These are phyloP conservation scores for Sugiyamaella neomexicana DNA, from an alignment of 1,139 yeast genomes.

Conservation along the genomic window DNA sequence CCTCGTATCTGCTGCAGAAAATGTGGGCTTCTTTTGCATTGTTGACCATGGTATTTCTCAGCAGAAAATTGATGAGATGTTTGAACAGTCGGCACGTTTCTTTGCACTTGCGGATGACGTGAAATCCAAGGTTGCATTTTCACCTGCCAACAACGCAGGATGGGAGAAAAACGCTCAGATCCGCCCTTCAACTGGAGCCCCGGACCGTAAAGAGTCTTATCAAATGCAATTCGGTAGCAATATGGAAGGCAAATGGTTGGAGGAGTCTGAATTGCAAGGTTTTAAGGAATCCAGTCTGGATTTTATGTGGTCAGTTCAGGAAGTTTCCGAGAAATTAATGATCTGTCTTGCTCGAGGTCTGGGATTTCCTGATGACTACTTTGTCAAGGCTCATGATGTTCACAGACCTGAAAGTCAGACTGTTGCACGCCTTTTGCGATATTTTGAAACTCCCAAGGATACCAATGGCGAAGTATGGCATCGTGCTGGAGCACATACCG, in stretches of 20 bases:
- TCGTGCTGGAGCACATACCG: conserved; percentile 17
- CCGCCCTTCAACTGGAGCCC: conserved; percentile 4
- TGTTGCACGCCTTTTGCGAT: neutral
- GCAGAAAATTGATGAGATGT: conserved; percentile 7
- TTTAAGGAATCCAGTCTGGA: conserved; percentile 7
- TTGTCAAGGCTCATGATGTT: conserved; percentile 3
- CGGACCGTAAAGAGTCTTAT: conserved; percentile 16
- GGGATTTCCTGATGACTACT: conserved; percentile 9
- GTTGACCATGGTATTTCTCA: conserved; percentile 15
- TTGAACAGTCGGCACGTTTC: conserved; percentile 11
- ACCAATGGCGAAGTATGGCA: conserved; percentile 2
- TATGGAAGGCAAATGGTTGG: conserved; percentile 4
- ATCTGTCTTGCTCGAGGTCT: conserved; percentile 6
- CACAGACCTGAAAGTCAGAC: conserved; percentile 2
- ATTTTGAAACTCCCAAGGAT: neutral
- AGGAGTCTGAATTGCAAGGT: neutral
- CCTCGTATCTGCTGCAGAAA: conserved; percentile 12
- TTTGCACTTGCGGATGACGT: conserved; percentile 14
- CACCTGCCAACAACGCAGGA: neutral
- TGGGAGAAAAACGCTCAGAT: neutral
- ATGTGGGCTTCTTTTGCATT: conserved; percentile 15
- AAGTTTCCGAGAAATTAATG: neutral
- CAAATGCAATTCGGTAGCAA: conserved; percentile 14
- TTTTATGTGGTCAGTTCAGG: conserved; percentile 5
- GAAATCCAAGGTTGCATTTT: conserved; percentile 12